phyloP scores from a whole-genome alignment of 306 rosid genomes.

The Dalbergia oliveri region DNA sequence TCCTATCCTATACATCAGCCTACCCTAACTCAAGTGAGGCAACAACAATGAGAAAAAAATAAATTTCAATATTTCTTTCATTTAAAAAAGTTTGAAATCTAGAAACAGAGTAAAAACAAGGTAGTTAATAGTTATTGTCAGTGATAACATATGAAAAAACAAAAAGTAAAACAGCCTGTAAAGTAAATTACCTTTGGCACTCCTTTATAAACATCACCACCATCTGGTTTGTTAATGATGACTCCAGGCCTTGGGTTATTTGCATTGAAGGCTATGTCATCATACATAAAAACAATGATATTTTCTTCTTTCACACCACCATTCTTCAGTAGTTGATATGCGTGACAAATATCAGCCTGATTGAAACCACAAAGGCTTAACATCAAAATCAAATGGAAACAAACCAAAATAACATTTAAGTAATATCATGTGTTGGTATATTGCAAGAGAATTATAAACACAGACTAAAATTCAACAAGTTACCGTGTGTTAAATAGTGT shows the following conservation, averaged over 20 bases:
- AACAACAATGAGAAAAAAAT: too few species aligned
- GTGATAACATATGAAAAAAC: not conserved
- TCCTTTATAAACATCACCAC: conserved; percentile 86
- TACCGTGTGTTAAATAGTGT: not conserved
- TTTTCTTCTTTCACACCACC: conserved; percentile 95
- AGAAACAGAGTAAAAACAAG: too few species aligned
- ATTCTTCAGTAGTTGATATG: conserved; percentile 83
- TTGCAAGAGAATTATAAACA: not conserved
- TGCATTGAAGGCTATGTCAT: conserved; percentile 78
- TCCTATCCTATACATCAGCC: too few species aligned
- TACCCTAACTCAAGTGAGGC: too few species aligned
- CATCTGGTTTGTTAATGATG: conserved; percentile 89
- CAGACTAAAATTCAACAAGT: not conserved
- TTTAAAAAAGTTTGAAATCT: too few species aligned
- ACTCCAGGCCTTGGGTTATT: conserved; percentile 94
- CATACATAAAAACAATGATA: conserved; percentile 96
- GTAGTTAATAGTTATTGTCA: too few species aligned
- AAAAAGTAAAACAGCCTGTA: not conserved
- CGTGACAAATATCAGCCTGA: conserved; percentile 95
- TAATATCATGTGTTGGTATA: not conserved
- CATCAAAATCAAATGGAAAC: conserved; percentile 6
- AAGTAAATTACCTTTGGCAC: conserved; percentile 79
- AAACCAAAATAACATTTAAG: conserved; percentile 22
- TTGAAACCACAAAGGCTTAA: conserved; percentile 3
- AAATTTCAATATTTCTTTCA: too few species aligned